Evolutionary conservation across 2,329 filamentous ascomycete species (phyloP).

Genomic region (Clonostachys sp.): DNA sequence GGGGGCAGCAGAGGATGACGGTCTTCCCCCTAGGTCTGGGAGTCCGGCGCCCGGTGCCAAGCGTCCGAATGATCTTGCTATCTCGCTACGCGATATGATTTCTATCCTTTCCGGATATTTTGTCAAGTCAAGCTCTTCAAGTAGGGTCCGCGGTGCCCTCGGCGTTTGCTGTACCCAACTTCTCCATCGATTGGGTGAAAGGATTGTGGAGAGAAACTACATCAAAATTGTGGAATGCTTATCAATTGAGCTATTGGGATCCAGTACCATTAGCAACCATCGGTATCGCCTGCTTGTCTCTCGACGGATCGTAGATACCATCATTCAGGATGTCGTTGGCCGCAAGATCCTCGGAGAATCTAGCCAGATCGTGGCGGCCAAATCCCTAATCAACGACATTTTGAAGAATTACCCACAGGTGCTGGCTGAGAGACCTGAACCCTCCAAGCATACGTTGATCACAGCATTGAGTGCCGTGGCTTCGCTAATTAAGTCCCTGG

Average conservation of each 20-base stretch:
- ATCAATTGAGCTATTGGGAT: constrained; percentile 73
- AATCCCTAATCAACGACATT: constrained; percentile 77
- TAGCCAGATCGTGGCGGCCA: constrained; percentile 79
- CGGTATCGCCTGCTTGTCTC: constrained; percentile 84
- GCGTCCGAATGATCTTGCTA: constrained; percentile 66
- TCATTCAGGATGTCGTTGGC: constrained; percentile 81
- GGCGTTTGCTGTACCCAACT: constrained; percentile 84
- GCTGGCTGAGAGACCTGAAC: constrained; percentile 81
- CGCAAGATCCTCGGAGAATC: constrained; percentile 81
- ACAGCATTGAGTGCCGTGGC: constrained; percentile 74
- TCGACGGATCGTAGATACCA: constrained; percentile 75
- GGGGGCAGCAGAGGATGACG: constrained; percentile 68
- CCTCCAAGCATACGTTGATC: constrained; percentile 79
- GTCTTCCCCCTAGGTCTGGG: constrained; percentile 61
- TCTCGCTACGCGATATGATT: constrained; percentile 75
- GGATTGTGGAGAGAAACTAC: constrained; percentile 79
- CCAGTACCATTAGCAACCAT: constrained; percentile 72
- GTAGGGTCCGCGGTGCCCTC: constrained; percentile 75
- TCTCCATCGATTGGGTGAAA: constrained; percentile 73
- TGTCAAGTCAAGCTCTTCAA: constrained; percentile 70
- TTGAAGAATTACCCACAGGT: constrained; percentile 93
- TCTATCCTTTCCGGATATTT: constrained; percentile 79
- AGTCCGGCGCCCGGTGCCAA: constrained; percentile 67
- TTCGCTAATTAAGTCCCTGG: constrained; percentile 73
- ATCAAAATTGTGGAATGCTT: constrained; percentile 76